These are phyloP conservation scores for Coemansia sp. DNA, from an alignment of 192 early-diverging fungal species.

Conservation along the genomic window DNA sequence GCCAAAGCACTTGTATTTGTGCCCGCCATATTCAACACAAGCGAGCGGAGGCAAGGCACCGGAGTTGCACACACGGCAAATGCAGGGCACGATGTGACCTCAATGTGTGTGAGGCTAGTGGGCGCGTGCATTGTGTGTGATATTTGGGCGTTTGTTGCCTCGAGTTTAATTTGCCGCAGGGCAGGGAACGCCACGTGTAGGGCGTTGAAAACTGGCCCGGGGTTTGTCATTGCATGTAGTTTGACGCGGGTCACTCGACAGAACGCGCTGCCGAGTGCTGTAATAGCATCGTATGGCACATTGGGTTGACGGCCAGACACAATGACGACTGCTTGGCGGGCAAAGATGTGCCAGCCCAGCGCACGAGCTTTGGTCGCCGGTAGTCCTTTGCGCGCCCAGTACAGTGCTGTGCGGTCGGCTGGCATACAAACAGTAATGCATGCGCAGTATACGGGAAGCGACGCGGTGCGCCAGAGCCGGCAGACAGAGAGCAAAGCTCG, in stretches of 20 bases:
- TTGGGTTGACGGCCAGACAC: neutral
- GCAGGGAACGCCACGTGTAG: conserved; percentile 7
- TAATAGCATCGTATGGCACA: neutral
- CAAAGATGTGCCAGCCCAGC: conserved; percentile 28
- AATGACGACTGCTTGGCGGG: conserved; percentile 5
- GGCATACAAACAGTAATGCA: conserved; percentile 11
- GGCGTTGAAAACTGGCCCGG: conserved; percentile 6
- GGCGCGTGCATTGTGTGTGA: neutral
- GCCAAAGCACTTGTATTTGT: neutral
- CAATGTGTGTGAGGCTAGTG: neutral
- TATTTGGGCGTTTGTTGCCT: conserved; percentile 13
- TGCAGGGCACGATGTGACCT: conserved; percentile 13
- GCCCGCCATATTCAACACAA: conserved; percentile 9
- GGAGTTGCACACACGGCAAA: neutral
- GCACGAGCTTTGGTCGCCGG: conserved; percentile 12
- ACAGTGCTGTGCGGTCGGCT: conserved; percentile 10
- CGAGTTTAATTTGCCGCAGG: conserved; percentile 12
- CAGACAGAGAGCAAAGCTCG: conserved; percentile 12
- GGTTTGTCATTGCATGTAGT: conserved; percentile 4
- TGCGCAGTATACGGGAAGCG: conserved; percentile 22
- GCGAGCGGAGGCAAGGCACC: conserved; percentile 6
- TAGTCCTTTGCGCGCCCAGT: conserved; percentile 27
- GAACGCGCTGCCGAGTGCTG: neutral
- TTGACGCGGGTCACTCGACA: neutral
- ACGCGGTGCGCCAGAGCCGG: conserved; percentile 23